Evolutionary conservation across 2,329 filamentous ascomycete genomes (phyloP).

Genomic region (Apiospora aurea): DNA sequence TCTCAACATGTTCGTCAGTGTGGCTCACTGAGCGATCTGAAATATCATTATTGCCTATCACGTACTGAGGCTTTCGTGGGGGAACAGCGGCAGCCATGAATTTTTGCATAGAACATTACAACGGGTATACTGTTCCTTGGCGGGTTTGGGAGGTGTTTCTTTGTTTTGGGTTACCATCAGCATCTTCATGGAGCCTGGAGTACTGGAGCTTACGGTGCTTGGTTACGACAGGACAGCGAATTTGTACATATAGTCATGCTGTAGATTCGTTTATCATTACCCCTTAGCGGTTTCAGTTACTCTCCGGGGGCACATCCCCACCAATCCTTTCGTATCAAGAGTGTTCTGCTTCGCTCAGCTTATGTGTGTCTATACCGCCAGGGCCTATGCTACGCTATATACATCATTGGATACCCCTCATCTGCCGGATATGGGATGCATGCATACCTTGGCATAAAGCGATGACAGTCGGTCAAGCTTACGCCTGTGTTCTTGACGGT

Average conservation of each 20-base stretch:
- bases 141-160: background rate
- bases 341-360: too few species aligned
- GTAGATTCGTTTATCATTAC: background rate
- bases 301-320: background rate
- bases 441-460: too few species aligned
- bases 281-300: background rate
- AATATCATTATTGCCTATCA: background rate
- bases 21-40: conserved; percentile 56
- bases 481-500: too few species aligned
- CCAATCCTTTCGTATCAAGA: too few species aligned
- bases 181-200: conserved; percentile 17
- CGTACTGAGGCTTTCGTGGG: background rate
- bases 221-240: background rate
- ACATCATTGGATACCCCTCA: background rate
- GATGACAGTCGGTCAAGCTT: too few species aligned
- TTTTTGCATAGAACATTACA: conserved; percentile 16
- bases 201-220: conserved; percentile 9
- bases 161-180: background rate
- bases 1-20: conserved; percentile 84
- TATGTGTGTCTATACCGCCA: too few species aligned
- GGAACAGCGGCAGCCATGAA: background rate
- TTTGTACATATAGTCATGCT: background rate
- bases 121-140: conserved; percentile 4
- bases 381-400: too few species aligned
- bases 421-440: too few species aligned